Evolutionary conservation across 495 filamentous ascomycete genomes (phyloP), one percentile per base, ranked within the genome.

Genomic region (Jackrogersella multiformis): DNA sequence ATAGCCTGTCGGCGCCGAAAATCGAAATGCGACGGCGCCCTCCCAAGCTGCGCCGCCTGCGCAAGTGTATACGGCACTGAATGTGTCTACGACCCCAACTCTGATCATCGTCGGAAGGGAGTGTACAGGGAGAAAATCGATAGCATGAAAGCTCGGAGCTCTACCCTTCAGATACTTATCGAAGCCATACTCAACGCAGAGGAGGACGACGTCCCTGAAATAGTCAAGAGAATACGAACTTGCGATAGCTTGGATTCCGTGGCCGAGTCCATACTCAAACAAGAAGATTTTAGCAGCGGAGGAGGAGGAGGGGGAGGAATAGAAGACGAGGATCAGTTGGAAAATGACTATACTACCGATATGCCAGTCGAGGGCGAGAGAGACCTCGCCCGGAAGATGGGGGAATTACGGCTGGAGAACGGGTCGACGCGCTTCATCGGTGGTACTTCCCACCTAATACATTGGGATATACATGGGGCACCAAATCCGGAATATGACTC

Each of bases 71-170:
- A 99, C 72, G 90, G 94, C 61, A 98, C 95, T 39, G 88, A 89
- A 66, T 93, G 93, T 77, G 82, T 96, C 51, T 99, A 98, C 82
- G 96, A 98, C 74, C 95, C 93, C 5, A 96, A 92, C 73, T 95
- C 92, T 56, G 95, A 99, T 76, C 93, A 97, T 74, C 90, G 95
- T 45, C 88, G 95, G 15, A 99, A 98, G 75, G 95, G 95, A 48
- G 95, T 97, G 8, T 97, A 97, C 76, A 94, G 93, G 76, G 92
- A 97, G 76, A 93, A 97, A 76, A 90, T 93, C 45, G 93, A 97
- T 76, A 91, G 89, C 68, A 84, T 94, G 71, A 92, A 94, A 72
- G 94, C 93, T 16, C 86, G 86, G 55, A 94, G 91, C 73, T 91
- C 91, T 30, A 99, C 95, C 10, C 81, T 98, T 23, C 91, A 97